Conservation (phyloP, 1,284 basidiomycete species). For the Austropuccinia psidii region DNA sequence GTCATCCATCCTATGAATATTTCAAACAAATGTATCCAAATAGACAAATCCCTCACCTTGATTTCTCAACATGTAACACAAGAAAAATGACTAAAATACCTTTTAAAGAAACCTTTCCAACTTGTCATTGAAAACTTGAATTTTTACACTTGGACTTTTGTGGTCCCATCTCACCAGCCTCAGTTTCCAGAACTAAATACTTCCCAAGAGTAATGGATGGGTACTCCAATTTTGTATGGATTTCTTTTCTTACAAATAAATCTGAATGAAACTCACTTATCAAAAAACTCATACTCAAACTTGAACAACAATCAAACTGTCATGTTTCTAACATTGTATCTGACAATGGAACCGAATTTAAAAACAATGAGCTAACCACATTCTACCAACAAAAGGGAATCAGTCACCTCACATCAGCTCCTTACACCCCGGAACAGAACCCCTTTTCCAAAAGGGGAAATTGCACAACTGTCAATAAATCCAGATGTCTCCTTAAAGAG, state of each 20-base stretch:
- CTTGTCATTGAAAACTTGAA: neutral
- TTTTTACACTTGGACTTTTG: neutral
- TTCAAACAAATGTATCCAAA: neutral
- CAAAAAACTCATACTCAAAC: too few relatives aligned
- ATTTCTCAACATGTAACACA: neutral
- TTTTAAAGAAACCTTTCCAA: neutral
- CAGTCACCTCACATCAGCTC: neutral
- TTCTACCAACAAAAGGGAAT: neutral
- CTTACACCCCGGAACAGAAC: neutral
- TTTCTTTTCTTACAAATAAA: neutral
- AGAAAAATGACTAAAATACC: neutral
- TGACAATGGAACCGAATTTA: constrained; percentile 5
- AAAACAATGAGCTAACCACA: neutral
- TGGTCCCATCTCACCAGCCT: neutral
- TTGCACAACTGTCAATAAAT: neutral
- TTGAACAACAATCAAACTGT: too few relatives aligned
- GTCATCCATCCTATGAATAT: neutral
- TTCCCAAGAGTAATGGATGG: constrained; percentile 3
- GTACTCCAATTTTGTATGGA: neutral
- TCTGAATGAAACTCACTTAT: neutral
- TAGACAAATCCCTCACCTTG: neutral
- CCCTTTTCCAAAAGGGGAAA: neutral
- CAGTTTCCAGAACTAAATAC: neutral
- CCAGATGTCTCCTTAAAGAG: neutral
- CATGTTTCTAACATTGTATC: neutral